These are phyloP conservation scores for Triadica sebifera DNA, from an alignment of 345 rosid species.

Conservation along the genomic window DNA sequence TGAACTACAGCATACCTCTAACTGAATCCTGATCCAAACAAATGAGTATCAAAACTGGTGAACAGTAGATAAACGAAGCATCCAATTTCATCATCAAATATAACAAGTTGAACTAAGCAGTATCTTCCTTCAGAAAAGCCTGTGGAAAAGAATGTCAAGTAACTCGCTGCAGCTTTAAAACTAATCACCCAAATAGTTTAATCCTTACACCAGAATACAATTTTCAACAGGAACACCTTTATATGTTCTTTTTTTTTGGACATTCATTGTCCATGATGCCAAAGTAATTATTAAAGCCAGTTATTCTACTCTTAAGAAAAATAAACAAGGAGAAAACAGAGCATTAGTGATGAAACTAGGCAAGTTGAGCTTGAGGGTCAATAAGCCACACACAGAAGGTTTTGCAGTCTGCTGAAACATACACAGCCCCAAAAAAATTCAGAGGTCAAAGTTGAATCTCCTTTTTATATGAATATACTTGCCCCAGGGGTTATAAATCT, in stretches of 20 bases:
- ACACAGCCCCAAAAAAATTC: not conserved
- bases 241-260: not conserved
- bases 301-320: not conserved
- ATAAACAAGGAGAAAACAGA: not conserved
- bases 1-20: constrained; percentile 75
- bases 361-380: not conserved
- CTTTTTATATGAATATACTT: not conserved
- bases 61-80: constrained; percentile 65
- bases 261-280: not conserved
- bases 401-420: not conserved
- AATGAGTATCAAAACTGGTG: constrained; percentile 70
- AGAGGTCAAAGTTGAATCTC: not conserved
- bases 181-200: constrained; percentile 45
- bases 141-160: constrained; percentile 72
- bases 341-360: not conserved
- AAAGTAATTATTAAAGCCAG: not conserved
- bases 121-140: constrained; percentile 87
- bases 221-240: constrained; percentile 21
- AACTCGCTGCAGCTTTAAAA: constrained; percentile 63
- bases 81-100: constrained; percentile 66
- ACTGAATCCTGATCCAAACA: constrained; percentile 81
- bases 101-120: constrained; percentile 71
- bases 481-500: not conserved
- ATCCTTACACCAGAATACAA: constrained; percentile 31
- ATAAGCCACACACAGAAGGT: not conserved